Evolutionary conservation across 192 early-diverging fungal species (phyloP), one percentile per base, ranked within the genome.

Genomic region (Mortierella claussenii): DNA sequence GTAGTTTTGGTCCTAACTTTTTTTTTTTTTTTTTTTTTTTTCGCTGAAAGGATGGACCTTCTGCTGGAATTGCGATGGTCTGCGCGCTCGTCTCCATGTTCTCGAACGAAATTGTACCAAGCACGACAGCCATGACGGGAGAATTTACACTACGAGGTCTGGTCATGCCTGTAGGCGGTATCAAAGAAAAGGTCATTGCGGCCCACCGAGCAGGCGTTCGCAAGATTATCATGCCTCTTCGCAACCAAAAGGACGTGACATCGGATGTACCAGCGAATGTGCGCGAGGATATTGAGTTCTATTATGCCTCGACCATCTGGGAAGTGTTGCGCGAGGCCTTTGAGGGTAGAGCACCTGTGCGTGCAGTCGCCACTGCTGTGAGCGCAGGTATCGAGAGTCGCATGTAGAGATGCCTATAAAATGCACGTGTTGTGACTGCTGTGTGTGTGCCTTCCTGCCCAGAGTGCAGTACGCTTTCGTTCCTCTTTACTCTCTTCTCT

Each of bases 141-240:
- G 94, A 96, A 75, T 85, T 96, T 34, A 93, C 94, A 0, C 79
- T 95, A 9, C 87, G 91, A 17, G 94, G 94, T 9, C 83, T 90
- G 42, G 92, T 96, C 0, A 79, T 93, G 34, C 90, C 91, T 28
- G 91, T 96, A 2, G 94, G 94, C 1, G 94, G 94, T 21, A 89
- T 96, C 60, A 94, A 93, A 70, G 94, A 96, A 65, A 96, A 96
- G 68, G 85, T 93, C 0, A 84, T 96, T 21, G 90, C 93, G 1
- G 94, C 93, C 0, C 92, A 96, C 63, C 83, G 91, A 7, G 89
- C 89, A 24, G 89, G 90, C n/a, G 87, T 96, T 40, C 80, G 82
- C 55, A 86, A 86, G 49, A 85, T 96, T 45, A 87, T 94, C 46
- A 47, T 96, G 62, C 94, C 94, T 8, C 54, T 81, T 10, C 65